Evolutionary conservation across 805 yeast species (phyloP).

Genomic region (Candida golubevii): DNA sequence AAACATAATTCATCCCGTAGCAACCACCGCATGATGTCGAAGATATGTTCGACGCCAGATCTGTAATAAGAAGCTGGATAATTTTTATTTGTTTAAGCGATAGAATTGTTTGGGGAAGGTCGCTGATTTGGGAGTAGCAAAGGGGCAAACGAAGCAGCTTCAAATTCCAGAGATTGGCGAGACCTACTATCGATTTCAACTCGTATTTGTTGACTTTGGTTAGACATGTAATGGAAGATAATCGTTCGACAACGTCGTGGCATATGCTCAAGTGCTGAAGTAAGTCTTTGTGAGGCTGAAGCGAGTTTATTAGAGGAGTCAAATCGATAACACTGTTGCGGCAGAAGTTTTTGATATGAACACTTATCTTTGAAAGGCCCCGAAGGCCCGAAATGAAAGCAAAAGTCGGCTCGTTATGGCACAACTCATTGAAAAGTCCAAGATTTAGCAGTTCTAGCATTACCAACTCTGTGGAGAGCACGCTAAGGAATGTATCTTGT

Average conservation of each 20-base stretch:
- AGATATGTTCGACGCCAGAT: constrained; percentile 2
- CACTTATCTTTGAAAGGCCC: constrained; percentile 7
- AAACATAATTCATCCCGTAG: constrained; percentile 5
- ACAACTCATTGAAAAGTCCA: constrained; percentile 12
- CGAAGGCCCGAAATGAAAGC: constrained; percentile 3
- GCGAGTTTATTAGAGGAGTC: constrained; percentile 8
- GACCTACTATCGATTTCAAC: constrained; percentile 8
- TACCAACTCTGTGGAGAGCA: constrained; percentile 3
- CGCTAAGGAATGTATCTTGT: constrained; percentile 9
- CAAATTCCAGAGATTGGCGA: constrained; percentile 4
- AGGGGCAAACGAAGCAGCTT: constrained; percentile 12
- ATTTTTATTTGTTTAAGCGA: constrained; percentile 1
- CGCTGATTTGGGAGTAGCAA: constrained; percentile 6
- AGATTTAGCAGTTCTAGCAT: constrained; percentile 10
- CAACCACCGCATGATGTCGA: constrained; percentile 10
- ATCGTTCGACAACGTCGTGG: constrained; percentile 9
- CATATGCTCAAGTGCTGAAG: constrained; percentile 12
- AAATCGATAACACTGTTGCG: constrained; percentile 6
- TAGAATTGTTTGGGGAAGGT: constrained; percentile 3
- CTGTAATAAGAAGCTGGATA: constrained; percentile 13
- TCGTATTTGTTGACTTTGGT: constrained; percentile 4
- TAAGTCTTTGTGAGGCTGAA: constrained; percentile 10
- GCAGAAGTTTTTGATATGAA: constrained; percentile 10
- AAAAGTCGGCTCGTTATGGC: constrained; percentile 10
- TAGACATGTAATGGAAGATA: constrained; percentile 7